Evolutionary conservation across 2,329 filamentous ascomycete species (phyloP).

Genomic region (Escovopsis sp.): DNA sequence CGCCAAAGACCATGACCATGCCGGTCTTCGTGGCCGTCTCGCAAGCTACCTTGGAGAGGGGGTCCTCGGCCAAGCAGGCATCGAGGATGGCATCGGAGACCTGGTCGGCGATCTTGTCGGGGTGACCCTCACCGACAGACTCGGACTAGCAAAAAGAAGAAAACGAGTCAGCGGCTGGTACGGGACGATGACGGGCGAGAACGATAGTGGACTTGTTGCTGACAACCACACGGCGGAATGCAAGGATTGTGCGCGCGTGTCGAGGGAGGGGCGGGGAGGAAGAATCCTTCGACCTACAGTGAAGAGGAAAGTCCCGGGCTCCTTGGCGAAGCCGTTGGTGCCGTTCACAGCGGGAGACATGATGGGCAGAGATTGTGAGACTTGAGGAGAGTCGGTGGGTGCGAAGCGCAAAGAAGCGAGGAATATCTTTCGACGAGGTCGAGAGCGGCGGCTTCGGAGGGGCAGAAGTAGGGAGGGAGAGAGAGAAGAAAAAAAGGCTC

Average conservation of each 20-base stretch:
- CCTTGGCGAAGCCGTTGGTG: conserved; percentile 27
- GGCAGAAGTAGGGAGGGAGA: too few relatives aligned
- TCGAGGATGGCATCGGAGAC: conserved; percentile 97
- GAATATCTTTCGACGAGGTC: neutral
- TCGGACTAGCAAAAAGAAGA: conserved; percentile 48
- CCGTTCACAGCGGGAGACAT: conserved; percentile 42
- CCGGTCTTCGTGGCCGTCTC: conserved; percentile 99
- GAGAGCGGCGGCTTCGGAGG: neutral
- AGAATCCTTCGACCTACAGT: conserved; percentile 37
- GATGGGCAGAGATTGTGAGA: conserved; percentile 23
- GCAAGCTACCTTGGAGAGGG: conserved; percentile 96
- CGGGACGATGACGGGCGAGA: neutral
- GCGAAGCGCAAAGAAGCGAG: conserved; percentile 11
- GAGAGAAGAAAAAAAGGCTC: too few relatives aligned
- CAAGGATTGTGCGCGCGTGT: neutral
- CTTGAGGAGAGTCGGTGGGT: conserved; percentile 7
- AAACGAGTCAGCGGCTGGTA: conserved; percentile 6
- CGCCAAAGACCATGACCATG: conserved; percentile 98
- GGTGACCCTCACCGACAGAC: conserved; percentile 80
- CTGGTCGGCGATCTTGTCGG: conserved; percentile 97
- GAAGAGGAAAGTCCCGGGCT: conserved; percentile 62
- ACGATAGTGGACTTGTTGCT: neutral
- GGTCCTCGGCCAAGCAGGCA: conserved; percentile 88
- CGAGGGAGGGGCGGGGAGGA: neutral
- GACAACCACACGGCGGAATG: neutral